Conservation (phyloP, 1,284 basidiomycete genomes). For the Ganoderma lucidum region DNA sequence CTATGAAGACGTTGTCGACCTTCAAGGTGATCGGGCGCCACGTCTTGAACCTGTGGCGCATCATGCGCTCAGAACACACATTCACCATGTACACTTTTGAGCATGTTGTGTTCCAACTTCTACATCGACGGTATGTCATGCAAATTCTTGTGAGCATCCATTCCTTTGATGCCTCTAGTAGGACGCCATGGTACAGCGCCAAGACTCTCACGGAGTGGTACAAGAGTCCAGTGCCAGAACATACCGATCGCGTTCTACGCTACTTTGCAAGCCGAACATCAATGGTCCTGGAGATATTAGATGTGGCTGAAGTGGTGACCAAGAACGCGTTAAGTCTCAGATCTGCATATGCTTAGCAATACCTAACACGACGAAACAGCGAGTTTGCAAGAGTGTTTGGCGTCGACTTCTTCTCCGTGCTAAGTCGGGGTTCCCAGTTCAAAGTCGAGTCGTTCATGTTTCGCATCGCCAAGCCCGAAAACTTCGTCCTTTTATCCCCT, state of each 20-base stretch:
- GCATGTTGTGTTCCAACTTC: constrained; percentile 85
- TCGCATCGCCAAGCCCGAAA: constrained; percentile 97
- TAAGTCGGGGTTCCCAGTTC: constrained; percentile 95
- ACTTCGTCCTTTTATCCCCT: constrained; percentile 88
- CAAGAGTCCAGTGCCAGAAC: constrained; percentile 62
- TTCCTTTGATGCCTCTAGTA: constrained; percentile 41
- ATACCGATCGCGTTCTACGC: constrained; percentile 62
- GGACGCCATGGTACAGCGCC: constrained; percentile 80
- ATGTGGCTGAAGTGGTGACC: constrained; percentile 82
- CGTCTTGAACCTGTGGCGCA: constrained; percentile 92
- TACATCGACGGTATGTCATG: constrained; percentile 68
- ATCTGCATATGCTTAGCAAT: background rate
- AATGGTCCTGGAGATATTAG: constrained; percentile 81
- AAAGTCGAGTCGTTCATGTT: constrained; percentile 99
- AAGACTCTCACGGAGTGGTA: constrained; percentile 81
- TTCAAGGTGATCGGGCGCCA: constrained; percentile 91
- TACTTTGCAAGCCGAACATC: constrained; percentile 72
- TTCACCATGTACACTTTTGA: constrained; percentile 90
- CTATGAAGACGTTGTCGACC: constrained; percentile 78
- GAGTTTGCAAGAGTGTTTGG: constrained; percentile 98
- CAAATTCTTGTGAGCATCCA: constrained; percentile 3
- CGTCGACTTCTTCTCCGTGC: constrained; percentile 95
- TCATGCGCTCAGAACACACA: constrained; percentile 88
- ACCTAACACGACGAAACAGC: constrained; percentile 48
- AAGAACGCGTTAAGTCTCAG: constrained; percentile 83